Percentiles rank a stretch among this genome's conserved stretches.
These are phyloP conservation scores for Setaria viridis DNA, from an alignment of 202 grass and related monocot species.

Conservation along the genomic window DNA sequence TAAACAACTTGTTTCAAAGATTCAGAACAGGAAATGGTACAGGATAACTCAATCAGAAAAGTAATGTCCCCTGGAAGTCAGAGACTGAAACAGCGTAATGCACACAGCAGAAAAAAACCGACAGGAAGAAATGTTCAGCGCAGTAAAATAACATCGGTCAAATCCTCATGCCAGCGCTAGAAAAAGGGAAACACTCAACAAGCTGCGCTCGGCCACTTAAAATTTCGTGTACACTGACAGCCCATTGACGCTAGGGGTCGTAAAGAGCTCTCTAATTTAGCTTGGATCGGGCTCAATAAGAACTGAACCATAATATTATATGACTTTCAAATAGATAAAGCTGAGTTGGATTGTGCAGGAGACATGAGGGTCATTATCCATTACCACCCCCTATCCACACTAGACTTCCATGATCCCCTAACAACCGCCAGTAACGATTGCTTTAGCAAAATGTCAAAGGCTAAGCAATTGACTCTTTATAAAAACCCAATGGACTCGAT, in stretches of 20 bases:
- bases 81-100: neutral
- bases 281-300: too few relatives aligned
- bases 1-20: conserved; percentile 5
- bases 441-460: conserved; percentile 23
- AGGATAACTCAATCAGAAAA: neutral
- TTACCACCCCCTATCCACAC: neutral
- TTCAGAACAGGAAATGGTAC: conserved; percentile 26
- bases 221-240: neutral
- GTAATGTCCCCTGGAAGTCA: neutral
- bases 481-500: conserved; percentile 15
- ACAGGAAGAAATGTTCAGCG: neutral
- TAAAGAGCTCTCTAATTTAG: too few relatives aligned
- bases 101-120: neutral
- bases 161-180: neutral
- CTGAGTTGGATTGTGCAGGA: too few relatives aligned
- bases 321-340: too few relatives aligned
- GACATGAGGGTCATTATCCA: too few relatives aligned
- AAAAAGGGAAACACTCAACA: neutral
- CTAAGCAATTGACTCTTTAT: conserved; percentile 28
- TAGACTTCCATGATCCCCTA: neutral
- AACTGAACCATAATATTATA: too few relatives aligned
- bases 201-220: neutral
- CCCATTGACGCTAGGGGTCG: neutral
- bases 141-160: neutral
- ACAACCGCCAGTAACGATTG: conserved; percentile 22